Evolutionary conservation across 202 grass and related monocot genomes (phyloP), one percentile per base, ranked within the genome.

Genomic region (Setaria italica): DNA sequence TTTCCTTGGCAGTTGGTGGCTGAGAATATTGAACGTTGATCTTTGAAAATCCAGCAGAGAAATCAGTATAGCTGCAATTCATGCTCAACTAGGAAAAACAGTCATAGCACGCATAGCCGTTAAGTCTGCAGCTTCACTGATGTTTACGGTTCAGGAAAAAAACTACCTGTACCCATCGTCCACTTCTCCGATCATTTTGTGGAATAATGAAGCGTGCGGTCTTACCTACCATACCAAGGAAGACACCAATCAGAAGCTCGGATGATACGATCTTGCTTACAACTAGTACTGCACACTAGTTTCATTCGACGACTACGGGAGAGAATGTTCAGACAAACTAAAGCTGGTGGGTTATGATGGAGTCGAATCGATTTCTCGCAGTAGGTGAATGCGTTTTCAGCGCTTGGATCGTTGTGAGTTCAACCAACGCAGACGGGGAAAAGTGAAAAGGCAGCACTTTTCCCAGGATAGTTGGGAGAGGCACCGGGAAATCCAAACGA

Each of bases 371-470:
- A 69, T 69, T 50, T 76, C 39, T 69, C 5, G 37, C 39, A 39
- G 78, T 69, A 62, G 63, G 72, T 82, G 71, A 60, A 42, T 77
- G 41, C 4, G 60, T 25, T 80, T 82, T 60, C 71, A 11, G 32
- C 67, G 7, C 10, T 37, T 20, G 3, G 9, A 16, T 64, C 76
- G 47, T 66, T 43, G 60, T 46, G 10, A 70, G 37, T 35, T 20
- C 6, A 59, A 68, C 70, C 0, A 67, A 59, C 9, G 11, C 49
- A 39, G 9, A 21, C 58, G 5, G 20, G 11, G 45, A 12, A 29
- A 80, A 74, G 21, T 64, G 25, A 56, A 80, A 78, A 9, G 34
- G 6, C 11, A 9, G 13, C 43, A 25, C 29, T 39, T 66, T 30
- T n/a, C 33, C n/a, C n/a, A 17, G 19, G 32, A 41, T 1, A 14